Evolutionary conservation across 108 stramenopile genomes (phyloP).

Genomic region (Epipyxis sp.): DNA sequence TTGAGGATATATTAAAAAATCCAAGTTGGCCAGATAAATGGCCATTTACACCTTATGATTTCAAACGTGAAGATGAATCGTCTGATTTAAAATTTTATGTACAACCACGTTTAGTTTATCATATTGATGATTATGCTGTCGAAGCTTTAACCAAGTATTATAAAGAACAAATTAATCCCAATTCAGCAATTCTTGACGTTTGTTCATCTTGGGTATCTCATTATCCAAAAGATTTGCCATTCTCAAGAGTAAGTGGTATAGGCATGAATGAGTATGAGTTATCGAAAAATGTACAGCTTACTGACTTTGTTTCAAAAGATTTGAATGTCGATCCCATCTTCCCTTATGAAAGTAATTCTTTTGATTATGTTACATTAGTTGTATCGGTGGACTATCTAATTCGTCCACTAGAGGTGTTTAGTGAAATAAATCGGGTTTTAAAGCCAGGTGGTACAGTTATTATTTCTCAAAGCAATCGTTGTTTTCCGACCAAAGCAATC

Average conservation of each 20-base stretch:
- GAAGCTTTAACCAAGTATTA: conserved; percentile 72
- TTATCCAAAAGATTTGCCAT: conserved; percentile 55
- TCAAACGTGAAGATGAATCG: conserved; percentile 66
- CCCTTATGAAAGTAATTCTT: conserved; percentile 75
- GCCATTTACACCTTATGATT: conserved; percentile 70
- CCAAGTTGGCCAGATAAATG: conserved; percentile 73
- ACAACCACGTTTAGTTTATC: conserved; percentile 67
- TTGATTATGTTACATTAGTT: conserved; percentile 87
- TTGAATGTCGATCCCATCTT: conserved; percentile 77
- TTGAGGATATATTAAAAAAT: conserved; percentile 61
- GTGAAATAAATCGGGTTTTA: conserved; percentile 79
- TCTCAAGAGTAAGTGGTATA: conserved; percentile 65
- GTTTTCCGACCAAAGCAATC: conserved; percentile 84
- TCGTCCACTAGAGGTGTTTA: conserved; percentile 68
- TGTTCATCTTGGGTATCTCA: conserved; percentile 87
- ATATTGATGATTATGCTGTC: conserved; percentile 76
- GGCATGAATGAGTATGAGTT: conserved; percentile 74
- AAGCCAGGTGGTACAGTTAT: conserved; percentile 79
- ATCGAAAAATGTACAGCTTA: conserved; percentile 61
- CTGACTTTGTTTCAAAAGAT: conserved; percentile 71
- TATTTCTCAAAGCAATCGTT: conserved; percentile 82
- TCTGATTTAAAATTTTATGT: conserved; percentile 71
- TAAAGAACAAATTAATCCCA: conserved; percentile 63
- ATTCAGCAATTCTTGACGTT: conserved; percentile 84
- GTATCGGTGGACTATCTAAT: conserved; percentile 87